Evolutionary conservation across 1,284 basidiomycete species (phyloP), one percentile per base, ranked within the genome.

Genomic region (Boletellus dicymbophilus): DNA sequence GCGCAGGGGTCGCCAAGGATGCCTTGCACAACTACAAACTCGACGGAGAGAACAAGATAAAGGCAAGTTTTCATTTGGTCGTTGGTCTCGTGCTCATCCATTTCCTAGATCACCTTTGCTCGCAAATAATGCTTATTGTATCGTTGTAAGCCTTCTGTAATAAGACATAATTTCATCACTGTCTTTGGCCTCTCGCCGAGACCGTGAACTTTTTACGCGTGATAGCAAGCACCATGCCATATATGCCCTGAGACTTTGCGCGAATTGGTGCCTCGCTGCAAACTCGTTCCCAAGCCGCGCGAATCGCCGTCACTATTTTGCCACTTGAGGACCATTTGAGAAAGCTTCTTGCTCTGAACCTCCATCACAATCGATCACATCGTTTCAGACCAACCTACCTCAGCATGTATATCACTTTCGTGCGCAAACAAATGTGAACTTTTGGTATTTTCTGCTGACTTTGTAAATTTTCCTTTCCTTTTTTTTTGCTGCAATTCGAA

Each of bases 41-140:
- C 71, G 94, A 95, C 63, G 92, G 92, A 38, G 93, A 95, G 73
- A 92, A 92, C 73, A 96, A 96, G 75, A 95, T 96, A 81, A 97
- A 96, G 84, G 93, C 88, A 51, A 44, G 65, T 53, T 31, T 27
- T 36, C 27, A 13, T 42, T 49, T 45, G 9, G 11, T 51, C 22
- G 8, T 41, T 39, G 4, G 12, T 25, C 38, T 34, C 20, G 30
- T 49, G 36, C 54, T 57, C 21, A 59, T 34, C 31, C 40, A 25
- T 51, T 47, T 39, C 50, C 44, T 22, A 83, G 80, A 82, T 82
- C 58, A 82, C 80, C 23, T 82, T 82, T 63, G 80, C 80, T 51
- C 80, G 80, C 65, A 82, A 82, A 62, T 82, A 71, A 54, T 40
- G 48, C 48, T 62, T 67, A 54, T 61, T 51, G 62, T 66, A 66